phyloP scores from a whole-genome alignment of 1,284 basidiomycete species.

The Moesziomyces antarcticus region DNA sequence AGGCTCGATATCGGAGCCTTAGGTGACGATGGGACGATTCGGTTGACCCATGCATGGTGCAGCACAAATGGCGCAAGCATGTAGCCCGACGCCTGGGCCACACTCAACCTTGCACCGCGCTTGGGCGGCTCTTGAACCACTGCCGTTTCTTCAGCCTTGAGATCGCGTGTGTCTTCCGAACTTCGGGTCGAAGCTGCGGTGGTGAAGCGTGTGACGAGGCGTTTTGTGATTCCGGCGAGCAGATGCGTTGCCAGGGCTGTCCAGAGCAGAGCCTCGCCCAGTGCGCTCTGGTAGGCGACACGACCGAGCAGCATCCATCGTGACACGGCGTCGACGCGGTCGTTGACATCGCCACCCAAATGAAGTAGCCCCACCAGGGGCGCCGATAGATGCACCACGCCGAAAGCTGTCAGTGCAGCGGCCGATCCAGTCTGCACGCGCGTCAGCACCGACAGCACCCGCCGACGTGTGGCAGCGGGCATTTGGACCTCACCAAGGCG shows the following conservation, averaged over 20 bases:
- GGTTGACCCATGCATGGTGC: conserved; percentile 52
- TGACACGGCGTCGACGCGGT: conserved; percentile 34
- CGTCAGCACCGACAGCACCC: conserved; percentile 3
- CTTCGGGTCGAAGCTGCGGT: not conserved
- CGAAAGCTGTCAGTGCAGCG: conserved; percentile 14
- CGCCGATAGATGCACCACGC: conserved; percentile 31
- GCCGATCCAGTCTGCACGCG: conserved; percentile 31
- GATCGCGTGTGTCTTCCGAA: not conserved
- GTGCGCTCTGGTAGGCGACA: conserved; percentile 57
- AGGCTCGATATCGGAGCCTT: conserved; percentile 36
- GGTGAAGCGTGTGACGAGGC: conserved; percentile 20
- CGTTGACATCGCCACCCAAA: conserved; percentile 26
- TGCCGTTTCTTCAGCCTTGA: not conserved
- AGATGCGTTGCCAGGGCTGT: conserved; percentile 43
- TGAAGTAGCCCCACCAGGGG: conserved; percentile 29
- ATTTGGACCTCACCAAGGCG: conserved; percentile 8
- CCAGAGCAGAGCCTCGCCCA: conserved; percentile 58
- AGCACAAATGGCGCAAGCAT: conserved; percentile 41
- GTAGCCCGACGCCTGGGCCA: conserved; percentile 32
- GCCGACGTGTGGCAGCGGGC: conserved; percentile 1
- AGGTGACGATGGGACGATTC: conserved; percentile 40
- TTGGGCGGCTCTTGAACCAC: not conserved
- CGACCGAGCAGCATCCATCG: conserved; percentile 59
- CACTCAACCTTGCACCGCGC: conserved; percentile 2
- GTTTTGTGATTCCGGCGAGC: conserved; percentile 27